phyloP scores from a whole-genome alignment of 179 eudicot species.

The Pouteria campechiana region DNA sequence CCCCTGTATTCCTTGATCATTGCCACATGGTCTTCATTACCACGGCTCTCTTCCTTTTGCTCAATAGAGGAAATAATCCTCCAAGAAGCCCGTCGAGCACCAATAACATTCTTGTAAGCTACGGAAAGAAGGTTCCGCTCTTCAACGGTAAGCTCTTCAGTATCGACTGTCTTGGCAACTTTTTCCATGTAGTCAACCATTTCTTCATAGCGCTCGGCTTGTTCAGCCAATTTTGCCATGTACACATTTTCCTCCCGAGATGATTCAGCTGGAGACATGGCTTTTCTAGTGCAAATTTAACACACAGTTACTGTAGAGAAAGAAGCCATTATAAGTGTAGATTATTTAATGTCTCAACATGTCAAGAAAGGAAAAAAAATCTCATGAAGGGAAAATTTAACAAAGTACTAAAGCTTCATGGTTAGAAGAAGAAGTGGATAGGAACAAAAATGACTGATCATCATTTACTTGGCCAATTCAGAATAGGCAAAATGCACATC shows the following conservation, averaged over 20 bases:
- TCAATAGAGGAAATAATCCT: constrained; percentile 41
- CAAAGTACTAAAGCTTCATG: too few species aligned
- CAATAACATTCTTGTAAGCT: constrained; percentile 42
- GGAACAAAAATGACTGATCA: too few species aligned
- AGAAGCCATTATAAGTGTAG: too few species aligned
- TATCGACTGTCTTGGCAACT: constrained; percentile 26
- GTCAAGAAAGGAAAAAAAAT: too few species aligned
- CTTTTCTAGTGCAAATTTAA: too few species aligned
- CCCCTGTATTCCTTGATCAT: constrained; percentile 33
- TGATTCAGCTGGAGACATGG: constrained; percentile 18
- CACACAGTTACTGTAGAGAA: too few species aligned
- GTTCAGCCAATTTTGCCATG: constrained; percentile 40
- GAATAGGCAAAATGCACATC: too few species aligned
- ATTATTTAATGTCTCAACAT: too few species aligned
- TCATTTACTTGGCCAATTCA: too few species aligned
- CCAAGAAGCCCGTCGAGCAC: constrained; percentile 51
- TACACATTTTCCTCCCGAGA: constrained; percentile 36
- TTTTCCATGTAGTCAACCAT: constrained; percentile 50
- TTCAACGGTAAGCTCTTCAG: constrained; percentile 36
- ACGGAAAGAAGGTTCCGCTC: constrained; percentile 47
- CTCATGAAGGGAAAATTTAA: too few species aligned
- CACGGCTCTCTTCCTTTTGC: constrained; percentile 46
- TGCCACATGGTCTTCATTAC: constrained; percentile 35
- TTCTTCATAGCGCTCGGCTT: constrained; percentile 44
- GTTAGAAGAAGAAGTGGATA: too few species aligned